Evolutionary conservation across 192 early-diverging fungal species (phyloP).

Genomic region (Backusella sp.): DNA sequence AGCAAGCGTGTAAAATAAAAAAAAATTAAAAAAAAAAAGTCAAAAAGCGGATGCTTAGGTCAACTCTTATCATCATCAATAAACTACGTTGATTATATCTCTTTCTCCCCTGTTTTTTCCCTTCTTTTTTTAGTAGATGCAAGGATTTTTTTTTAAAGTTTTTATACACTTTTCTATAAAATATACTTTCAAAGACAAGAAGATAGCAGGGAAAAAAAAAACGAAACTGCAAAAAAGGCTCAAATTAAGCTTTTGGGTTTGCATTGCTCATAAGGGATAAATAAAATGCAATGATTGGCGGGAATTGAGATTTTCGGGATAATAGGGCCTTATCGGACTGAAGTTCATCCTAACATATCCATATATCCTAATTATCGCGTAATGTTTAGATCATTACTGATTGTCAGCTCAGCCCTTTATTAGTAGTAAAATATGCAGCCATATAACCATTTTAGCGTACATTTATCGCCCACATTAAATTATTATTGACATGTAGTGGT

Average conservation of each 20-base stretch:
- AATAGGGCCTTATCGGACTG: neutral
- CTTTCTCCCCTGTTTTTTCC: neutral
- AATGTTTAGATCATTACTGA: slow-evolving; percentile 1
- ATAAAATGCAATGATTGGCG: neutral
- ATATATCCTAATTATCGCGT: neutral
- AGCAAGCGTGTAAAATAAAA: neutral
- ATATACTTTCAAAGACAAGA: neutral
- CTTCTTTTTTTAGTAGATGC: neutral
- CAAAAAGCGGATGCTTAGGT: neutral
- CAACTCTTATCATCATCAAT: neutral
- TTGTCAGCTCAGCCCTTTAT: neutral
- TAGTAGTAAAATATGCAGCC: neutral
- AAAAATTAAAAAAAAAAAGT: neutral
- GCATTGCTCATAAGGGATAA: neutral
- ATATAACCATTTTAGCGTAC: slow-evolving; percentile 5
- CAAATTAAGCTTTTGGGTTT: slow-evolving; percentile 5
- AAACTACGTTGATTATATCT: neutral
- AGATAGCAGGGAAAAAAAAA: neutral
- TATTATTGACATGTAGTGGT: neutral
- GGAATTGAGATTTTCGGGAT: neutral
- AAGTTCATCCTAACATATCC: neutral
- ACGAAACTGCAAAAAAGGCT: neutral
- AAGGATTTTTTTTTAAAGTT: neutral
- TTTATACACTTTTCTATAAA: neutral
- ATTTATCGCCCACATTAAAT: neutral